These are phyloP conservation scores for Venturia pyrina DNA, from an alignment of 2,329 filamentous ascomycete species.

Conservation along the genomic window DNA sequence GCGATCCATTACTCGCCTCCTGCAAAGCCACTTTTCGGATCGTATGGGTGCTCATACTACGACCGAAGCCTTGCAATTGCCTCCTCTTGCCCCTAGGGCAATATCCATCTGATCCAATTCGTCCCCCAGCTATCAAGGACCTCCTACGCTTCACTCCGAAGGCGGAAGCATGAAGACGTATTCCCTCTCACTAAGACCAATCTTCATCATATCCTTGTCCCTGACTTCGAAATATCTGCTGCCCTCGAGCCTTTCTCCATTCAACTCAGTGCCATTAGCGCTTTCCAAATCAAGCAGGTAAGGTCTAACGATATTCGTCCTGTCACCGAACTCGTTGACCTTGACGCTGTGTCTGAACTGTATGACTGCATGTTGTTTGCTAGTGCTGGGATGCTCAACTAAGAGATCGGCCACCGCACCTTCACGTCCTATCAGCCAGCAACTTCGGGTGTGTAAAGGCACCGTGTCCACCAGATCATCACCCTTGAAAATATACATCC, in stretches of 20 bases:
- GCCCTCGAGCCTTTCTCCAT: constrained; percentile 61
- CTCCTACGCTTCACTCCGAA: neutral
- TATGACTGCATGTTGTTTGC: constrained; percentile 90
- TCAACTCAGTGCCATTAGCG: constrained; percentile 79
- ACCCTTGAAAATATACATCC: constrained; percentile 86
- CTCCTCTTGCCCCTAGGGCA: neutral
- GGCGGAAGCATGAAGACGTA: constrained; percentile 84
- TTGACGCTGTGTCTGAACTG: constrained; percentile 70
- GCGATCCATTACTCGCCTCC: neutral
- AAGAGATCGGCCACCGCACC: constrained; percentile 68
- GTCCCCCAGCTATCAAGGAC: neutral
- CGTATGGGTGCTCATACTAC: neutral
- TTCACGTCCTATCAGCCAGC: constrained; percentile 85
- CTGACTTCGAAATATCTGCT: constrained; percentile 77
- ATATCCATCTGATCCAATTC: neutral
- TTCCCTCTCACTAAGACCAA: constrained; percentile 81
- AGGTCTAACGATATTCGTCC: constrained; percentile 43
- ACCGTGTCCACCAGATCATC: constrained; percentile 71
- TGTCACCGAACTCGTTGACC: constrained; percentile 33
- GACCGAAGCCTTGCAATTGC: neutral
- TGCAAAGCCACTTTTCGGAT: neutral
- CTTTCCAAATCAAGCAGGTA: constrained; percentile 93
- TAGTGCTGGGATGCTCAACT: constrained; percentile 83
- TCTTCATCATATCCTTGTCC: constrained; percentile 80
- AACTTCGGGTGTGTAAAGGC: constrained; percentile 64